Evolutionary conservation across 2,329 filamentous ascomycete genomes (phyloP).

Genomic region (Gliomastix tumulicola): DNA sequence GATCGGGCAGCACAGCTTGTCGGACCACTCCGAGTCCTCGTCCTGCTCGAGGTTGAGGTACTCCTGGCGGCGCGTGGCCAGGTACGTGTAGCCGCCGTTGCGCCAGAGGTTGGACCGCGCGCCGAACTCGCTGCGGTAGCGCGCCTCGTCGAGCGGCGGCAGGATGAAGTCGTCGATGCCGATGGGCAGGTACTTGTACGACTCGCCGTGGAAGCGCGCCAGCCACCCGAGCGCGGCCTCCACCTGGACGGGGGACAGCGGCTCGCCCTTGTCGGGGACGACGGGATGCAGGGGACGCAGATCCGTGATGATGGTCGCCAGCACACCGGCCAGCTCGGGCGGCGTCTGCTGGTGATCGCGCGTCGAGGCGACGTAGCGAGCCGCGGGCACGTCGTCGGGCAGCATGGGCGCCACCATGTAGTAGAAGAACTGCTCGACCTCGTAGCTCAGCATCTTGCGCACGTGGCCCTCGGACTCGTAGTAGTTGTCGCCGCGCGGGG

Average conservation of each 20-base stretch:
- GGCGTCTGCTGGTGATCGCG: conserved; percentile 5
- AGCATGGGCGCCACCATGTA: conserved; percentile 44
- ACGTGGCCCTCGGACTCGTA: conserved; percentile 48
- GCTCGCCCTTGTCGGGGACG: conserved; percentile 44
- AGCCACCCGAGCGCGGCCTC: conserved; percentile 54
- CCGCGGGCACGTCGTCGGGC: conserved; percentile 33
- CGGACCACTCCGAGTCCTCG: conserved; percentile 46
- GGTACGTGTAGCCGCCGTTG: conserved; percentile 64
- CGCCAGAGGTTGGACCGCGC: conserved; percentile 40
- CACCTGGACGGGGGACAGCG: conserved; percentile 39
- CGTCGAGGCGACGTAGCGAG: conserved; percentile 41
- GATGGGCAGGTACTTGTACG: conserved; percentile 29
- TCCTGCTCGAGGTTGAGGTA: conserved; percentile 40
- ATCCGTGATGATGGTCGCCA: conserved; percentile 52
- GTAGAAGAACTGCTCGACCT: conserved; percentile 63
- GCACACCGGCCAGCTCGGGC: conserved; percentile 24
- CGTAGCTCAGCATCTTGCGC: conserved; percentile 60
- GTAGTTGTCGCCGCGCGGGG: conserved; percentile 22
- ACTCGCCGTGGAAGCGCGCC: conserved; percentile 51
- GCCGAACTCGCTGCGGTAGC: conserved; percentile 13
- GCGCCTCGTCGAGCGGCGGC: conserved; percentile 48
- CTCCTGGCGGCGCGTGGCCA: conserved; percentile 54
- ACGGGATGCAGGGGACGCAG: conserved; percentile 46
- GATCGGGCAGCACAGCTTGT: conserved; percentile 32
- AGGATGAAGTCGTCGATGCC: conserved; percentile 26